Percentiles rank a stretch among this genome's conserved stretches.
Evolutionary conservation across 2,329 filamentous ascomycete species (phyloP).

Genomic region (Apiospora hydei): DNA sequence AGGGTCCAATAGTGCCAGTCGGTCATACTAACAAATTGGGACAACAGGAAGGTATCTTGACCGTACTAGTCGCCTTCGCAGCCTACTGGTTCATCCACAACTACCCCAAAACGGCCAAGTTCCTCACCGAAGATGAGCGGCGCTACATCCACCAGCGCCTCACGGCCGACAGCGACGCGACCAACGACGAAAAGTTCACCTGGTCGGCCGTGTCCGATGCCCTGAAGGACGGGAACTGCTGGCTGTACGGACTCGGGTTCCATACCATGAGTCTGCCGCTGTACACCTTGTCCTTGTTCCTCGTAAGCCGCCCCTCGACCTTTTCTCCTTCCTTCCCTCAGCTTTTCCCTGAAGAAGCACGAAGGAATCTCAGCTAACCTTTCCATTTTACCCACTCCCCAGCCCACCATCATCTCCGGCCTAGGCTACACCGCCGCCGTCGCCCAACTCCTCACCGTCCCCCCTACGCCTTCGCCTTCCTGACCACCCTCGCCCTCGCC

Average conservation of each 20-base stretch:
- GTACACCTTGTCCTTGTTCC: slow-evolving; percentile 63
- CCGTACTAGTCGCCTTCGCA: slow-evolving; percentile 56
- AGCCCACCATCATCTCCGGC: slow-evolving; percentile 61
- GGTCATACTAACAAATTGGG: too few species aligned
- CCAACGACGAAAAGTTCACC: slow-evolving; percentile 70
- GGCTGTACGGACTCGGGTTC: slow-evolving; percentile 75
- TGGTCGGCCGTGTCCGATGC: slow-evolving; percentile 72
- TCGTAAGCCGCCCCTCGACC: slow-evolving; percentile 51
- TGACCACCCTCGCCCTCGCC: slow-evolving; percentile 65
- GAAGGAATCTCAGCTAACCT: too few species aligned
- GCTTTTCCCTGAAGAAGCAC: too few species aligned
- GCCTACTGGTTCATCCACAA: slow-evolving; percentile 71
- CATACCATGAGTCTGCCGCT: slow-evolving; percentile 74
- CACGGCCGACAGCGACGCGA: slow-evolving; percentile 73
- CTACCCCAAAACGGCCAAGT: slow-evolving; percentile 66
- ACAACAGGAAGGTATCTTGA: slow-evolving; percentile 63
- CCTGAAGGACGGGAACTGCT: slow-evolving; percentile 72
- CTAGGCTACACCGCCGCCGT: slow-evolving; percentile 61
- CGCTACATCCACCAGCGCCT: slow-evolving; percentile 68
- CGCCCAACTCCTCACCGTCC: slow-evolving; percentile 69
- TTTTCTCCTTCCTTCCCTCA: too few species aligned
- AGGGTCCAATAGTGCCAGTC: too few species aligned
- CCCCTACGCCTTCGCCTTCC: slow-evolving; percentile 68
- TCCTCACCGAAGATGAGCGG: slow-evolving; percentile 62
- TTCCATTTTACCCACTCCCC: too few species aligned